Base-by-base conservation (phyloP, 352 stramenopile species). In the Phytopythium vexans region DNA sequence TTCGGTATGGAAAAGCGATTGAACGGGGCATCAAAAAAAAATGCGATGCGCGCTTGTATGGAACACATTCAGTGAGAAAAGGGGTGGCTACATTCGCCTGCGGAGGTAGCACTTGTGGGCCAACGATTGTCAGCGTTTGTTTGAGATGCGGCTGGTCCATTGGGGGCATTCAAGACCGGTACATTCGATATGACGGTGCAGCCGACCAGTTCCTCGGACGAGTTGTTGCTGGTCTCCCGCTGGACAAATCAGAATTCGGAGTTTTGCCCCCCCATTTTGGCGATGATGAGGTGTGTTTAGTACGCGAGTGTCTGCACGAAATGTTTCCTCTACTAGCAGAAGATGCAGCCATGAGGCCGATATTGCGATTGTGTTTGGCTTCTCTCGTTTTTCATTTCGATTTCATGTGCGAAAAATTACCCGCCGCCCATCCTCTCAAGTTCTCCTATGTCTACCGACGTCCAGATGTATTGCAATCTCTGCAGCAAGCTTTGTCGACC, bases 21-120 rank as follows among this genome's bases (percentile, higher is more conserved):
- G n/a, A n/a, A n/a, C n/a, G n/a, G n/a, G n/a, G n/a, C n/a, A n/a
- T n/a, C n/a, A n/a, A n/a, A n/a, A n/a, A n/a, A n/a, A n/a, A n/a
- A n/a, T n/a, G n/a, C n/a, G n/a, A n/a, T n/a, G n/a, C n/a, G n/a
- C n/a, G n/a, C 34, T n/a, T 44, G 3, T 64, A 50, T n/a, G 56
- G 60, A 11, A 64, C 60, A 0, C 53, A 67, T 21, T 67, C 54
- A 31, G 35, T 60, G 3, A 21, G 60, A 8, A 59, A 68, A 50
- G 54, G 40, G 3, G 49, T 60, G 0, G 54, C 49, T 14, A 62
- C 60, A 35, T 68, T 63, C 45, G 49, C 49, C 1, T 62, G 54
- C 53, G 37, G 59, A 31, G 59, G 54, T 31, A 49, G 37, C 11
- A 67, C 44, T 6, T 15, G 54, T 6, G 59, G 49, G 4, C 53